Evolutionary conservation across 768 basidiomycete species (phyloP).

Genomic region (Infundibulicybe gibba): DNA sequence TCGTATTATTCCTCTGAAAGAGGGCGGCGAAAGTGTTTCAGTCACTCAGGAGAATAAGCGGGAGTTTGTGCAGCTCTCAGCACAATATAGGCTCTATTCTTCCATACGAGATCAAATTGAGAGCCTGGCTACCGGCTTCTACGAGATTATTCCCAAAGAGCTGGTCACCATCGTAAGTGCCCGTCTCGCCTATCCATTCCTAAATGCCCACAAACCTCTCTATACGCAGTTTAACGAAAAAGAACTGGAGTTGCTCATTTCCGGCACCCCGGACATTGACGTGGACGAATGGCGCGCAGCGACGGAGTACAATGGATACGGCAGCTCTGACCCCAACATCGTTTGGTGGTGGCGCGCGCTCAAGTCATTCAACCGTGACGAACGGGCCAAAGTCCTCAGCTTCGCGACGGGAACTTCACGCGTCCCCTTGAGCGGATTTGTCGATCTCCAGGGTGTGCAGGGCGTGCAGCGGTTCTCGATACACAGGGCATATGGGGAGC

Average conservation of each 20-base stretch:
- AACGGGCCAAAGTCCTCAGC: conserved; percentile 94
- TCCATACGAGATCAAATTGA: conserved; percentile 97
- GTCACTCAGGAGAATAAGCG: conserved; percentile 97
- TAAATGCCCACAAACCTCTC: conserved; percentile 3
- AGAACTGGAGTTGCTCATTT: conserved; percentile 91
- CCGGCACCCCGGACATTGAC: conserved; percentile 97
- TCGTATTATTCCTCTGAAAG: conserved; percentile 84
- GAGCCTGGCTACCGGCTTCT: conserved; percentile 85
- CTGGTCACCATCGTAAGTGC: conserved; percentile 83
- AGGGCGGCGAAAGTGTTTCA: conserved; percentile 74
- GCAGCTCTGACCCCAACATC: conserved; percentile 89
- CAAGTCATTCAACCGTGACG: conserved; percentile 95
- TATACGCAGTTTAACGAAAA: conserved; percentile 81
- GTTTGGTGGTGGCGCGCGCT: conserved; percentile 99
- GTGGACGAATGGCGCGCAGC: conserved; percentile 96
- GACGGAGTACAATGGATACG: conserved; percentile 88
- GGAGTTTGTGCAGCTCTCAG: conserved; percentile 94
- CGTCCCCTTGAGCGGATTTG: conserved; percentile 92
- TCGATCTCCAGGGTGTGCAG: conserved; percentile 92
- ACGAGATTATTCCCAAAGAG: conserved; percentile 97
- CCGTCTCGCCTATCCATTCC: neutral
- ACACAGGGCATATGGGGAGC: conserved; percentile 87
- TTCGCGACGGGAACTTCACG: conserved; percentile 94
- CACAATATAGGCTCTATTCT: conserved; percentile 88
- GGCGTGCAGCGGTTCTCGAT: conserved; percentile 95